Evolutionary conservation across 148 eudicot species (phyloP).

Genomic region (Fagopyrum homotropicum): DNA sequence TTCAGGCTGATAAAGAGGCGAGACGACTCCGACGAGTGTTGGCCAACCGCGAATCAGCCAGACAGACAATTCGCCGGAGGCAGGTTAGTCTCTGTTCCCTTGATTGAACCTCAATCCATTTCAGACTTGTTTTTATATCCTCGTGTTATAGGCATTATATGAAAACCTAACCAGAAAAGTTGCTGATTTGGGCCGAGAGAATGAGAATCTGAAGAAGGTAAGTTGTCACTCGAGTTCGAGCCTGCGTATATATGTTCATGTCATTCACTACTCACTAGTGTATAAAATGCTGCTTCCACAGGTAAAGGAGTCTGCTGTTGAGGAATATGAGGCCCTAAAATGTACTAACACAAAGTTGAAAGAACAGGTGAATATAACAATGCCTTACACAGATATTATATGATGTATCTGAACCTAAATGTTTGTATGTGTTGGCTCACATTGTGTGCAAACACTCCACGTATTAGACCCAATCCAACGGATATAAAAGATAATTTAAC

Average conservation of each 20-base stretch:
- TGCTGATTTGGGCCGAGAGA: slow-evolving; percentile 43
- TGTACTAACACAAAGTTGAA: slow-evolving; percentile 43
- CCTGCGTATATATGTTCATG: neutral
- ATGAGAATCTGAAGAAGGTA: slow-evolving; percentile 38
- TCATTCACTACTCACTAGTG: neutral
- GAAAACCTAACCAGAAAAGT: slow-evolving; percentile 60
- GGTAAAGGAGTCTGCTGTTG: slow-evolving; percentile 46
- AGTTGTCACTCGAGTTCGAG: too few species aligned
- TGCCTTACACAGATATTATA: neutral
- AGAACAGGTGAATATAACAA: slow-evolving; percentile 35
- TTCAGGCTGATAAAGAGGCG: slow-evolving; percentile 65
- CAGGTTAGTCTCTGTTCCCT: slow-evolving; percentile 37
- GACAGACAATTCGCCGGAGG: slow-evolving; percentile 78
- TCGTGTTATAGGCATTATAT: slow-evolving; percentile 38
- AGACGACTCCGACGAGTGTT: slow-evolving; percentile 56
- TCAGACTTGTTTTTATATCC: neutral
- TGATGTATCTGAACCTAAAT: too few species aligned
- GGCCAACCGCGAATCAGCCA: slow-evolving; percentile 86
- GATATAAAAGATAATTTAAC: too few species aligned
- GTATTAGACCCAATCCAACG: too few species aligned
- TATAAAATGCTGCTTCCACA: slow-evolving; percentile 16
- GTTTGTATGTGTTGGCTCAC: too few species aligned
- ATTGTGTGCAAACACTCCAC: too few species aligned
- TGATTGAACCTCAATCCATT: neutral
- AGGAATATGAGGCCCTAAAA: slow-evolving; percentile 44